phyloP scores from a whole-genome alignment of 2,329 filamentous ascomycete genomes.

The Colletotrichum musae region DNA sequence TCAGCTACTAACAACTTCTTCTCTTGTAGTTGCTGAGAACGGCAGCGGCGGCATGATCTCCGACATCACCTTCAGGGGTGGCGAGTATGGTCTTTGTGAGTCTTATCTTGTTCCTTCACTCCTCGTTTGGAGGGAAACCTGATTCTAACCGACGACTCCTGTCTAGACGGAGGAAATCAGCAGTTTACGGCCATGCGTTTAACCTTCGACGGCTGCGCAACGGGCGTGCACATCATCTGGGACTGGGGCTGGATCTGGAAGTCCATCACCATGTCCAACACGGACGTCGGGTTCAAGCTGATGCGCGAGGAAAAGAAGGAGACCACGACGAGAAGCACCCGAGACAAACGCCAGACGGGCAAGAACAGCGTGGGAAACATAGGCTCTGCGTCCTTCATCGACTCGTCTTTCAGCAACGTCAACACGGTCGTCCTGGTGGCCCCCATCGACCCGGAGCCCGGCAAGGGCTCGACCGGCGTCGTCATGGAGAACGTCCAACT shows the following conservation, averaged over 20 bases:
- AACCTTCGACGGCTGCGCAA: constrained; percentile 17
- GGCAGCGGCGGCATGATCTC: constrained; percentile 61
- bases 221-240: constrained; percentile 35
- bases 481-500: constrained; percentile 70
- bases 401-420: constrained; percentile 42
- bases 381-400: constrained; percentile 39
- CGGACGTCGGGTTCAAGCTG: constrained; percentile 24
- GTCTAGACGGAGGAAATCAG: constrained; percentile 17
- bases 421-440: constrained; percentile 26
- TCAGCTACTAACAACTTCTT: too few relatives aligned
- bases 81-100: constrained; percentile 60
- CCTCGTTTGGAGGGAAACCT: too few relatives aligned
- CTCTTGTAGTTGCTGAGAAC: constrained; percentile 45
- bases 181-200: constrained; percentile 31
- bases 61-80: constrained; percentile 75
- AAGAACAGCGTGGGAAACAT: constrained; percentile 11
- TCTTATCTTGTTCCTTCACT: too few relatives aligned
- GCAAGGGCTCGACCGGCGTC: constrained; percentile 47
- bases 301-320: background rate
- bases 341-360: too few relatives aligned
- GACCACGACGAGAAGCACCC: too few relatives aligned
- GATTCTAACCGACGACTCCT: too few relatives aligned
- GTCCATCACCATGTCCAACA: constrained; percentile 25
- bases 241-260: constrained; percentile 42
- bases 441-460: background rate